These are phyloP conservation scores for Fusarium redolens DNA, from an alignment of 2,329 filamentous ascomycete genomes.

Conservation along the genomic window DNA sequence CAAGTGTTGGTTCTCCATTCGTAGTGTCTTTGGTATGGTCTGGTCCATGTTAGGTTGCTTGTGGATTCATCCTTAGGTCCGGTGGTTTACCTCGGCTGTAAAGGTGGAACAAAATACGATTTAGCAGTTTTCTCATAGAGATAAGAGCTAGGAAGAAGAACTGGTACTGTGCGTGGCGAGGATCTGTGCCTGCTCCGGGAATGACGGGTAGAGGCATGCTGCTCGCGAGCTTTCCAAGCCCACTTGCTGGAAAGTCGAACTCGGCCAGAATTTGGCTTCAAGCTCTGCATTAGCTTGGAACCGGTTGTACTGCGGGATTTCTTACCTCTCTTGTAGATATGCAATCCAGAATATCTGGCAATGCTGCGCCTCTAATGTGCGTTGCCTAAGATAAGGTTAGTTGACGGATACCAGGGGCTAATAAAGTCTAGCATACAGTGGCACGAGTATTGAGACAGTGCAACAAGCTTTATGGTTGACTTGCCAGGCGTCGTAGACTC, in stretches of 20 bases:
- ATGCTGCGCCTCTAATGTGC: constrained; percentile 15
- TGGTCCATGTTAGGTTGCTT: not conserved
- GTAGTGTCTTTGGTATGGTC: not conserved
- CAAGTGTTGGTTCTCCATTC: not conserved
- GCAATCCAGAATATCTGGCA: constrained; percentile 32
- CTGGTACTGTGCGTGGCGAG: constrained; percentile 18
- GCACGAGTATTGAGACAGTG: constrained; percentile 16
- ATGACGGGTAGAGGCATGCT: constrained; percentile 22
- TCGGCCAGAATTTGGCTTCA: constrained; percentile 21
- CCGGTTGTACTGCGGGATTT: rapidly evolving
- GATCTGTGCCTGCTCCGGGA: constrained; percentile 8
- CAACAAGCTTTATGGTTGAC: constrained; percentile 25
- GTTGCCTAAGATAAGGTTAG: constrained; percentile 1
- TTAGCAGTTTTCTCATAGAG: constrained; percentile 28
- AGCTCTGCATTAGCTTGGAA: rapidly evolving
- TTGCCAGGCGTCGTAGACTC: constrained; percentile 24
- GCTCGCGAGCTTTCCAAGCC: constrained; percentile 21
- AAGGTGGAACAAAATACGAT: constrained; percentile 28
- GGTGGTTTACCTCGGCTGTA: constrained; percentile 7
- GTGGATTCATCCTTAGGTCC: too few relatives aligned
- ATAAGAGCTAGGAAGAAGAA: constrained; percentile 33
- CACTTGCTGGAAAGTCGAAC: constrained; percentile 35
- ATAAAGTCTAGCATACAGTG: not conserved
- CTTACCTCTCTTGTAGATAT: constrained; percentile 31
- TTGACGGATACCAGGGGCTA: rapidly evolving